These are phyloP conservation scores for Fusarium sp. DNA, from an alignment of 2,329 filamentous ascomycete species.

Conservation along the genomic window DNA sequence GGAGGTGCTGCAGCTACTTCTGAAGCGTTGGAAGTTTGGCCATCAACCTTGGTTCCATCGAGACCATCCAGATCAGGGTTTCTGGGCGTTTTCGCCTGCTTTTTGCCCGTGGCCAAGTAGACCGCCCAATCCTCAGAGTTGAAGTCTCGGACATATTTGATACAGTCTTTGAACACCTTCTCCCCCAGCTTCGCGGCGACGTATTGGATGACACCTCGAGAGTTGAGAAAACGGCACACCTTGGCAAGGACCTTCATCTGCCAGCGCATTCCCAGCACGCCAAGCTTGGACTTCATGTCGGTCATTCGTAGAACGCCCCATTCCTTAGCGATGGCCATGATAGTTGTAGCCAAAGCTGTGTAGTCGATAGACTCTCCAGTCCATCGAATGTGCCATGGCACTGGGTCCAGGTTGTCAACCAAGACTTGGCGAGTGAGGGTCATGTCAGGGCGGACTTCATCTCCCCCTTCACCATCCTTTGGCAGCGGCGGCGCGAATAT, in stretches of 20 bases:
- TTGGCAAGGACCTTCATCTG: constrained; percentile 71
- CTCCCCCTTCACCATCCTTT: constrained; percentile 45
- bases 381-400: constrained; percentile 67
- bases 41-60: constrained; percentile 38
- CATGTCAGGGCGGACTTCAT: constrained; percentile 46
- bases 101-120: constrained; percentile 62
- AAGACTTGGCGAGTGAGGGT: constrained; percentile 53
- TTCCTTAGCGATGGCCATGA: constrained; percentile 66
- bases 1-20: constrained; percentile 42
- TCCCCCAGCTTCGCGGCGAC: constrained; percentile 65
- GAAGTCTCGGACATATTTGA: constrained; percentile 67
- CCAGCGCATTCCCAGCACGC: constrained; percentile 63
- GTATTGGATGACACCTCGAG: constrained; percentile 65
- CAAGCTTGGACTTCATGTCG: constrained; percentile 68
- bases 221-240: constrained; percentile 67
- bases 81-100: constrained; percentile 39
- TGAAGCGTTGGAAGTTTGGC: constrained; percentile 36
- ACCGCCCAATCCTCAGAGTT: constrained; percentile 66
- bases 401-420: constrained; percentile 60
- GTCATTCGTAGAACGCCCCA: constrained; percentile 68
- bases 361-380: constrained; percentile 69
- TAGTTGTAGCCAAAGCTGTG: constrained; percentile 65
- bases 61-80: constrained; percentile 39
- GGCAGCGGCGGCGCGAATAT: constrained; percentile 61
- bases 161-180: constrained; percentile 69